Evolutionary conservation across 1,139 yeast species (phyloP).

Genomic region (Eremothecium sinecaudum): DNA sequence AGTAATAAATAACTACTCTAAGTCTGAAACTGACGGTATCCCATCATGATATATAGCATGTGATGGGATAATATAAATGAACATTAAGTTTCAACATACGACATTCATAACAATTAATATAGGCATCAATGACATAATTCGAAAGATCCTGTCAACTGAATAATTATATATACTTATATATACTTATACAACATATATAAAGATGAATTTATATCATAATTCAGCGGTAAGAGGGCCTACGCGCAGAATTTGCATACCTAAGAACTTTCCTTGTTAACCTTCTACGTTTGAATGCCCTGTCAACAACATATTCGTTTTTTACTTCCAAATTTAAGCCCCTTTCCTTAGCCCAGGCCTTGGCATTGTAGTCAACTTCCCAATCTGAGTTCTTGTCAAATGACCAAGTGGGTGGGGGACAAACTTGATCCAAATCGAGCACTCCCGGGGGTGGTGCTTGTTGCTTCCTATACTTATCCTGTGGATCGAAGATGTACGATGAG

Average conservation of each 20-base stretch:
- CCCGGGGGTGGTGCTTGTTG: slow-evolving; percentile 64
- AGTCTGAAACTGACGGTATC: slow-evolving; percentile 49
- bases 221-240: slow-evolving; percentile 23
- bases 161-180: too few relatives aligned
- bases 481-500: slow-evolving; percentile 45
- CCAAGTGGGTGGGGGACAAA: slow-evolving; percentile 70
- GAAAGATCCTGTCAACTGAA: too few relatives aligned
- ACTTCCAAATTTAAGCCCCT: slow-evolving; percentile 44
- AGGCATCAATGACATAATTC: too few relatives aligned
- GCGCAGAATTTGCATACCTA: slow-evolving; percentile 39
- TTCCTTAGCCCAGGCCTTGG: slow-evolving; percentile 44
- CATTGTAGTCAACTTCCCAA: slow-evolving; percentile 60
- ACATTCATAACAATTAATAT: too few relatives aligned
- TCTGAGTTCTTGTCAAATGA: slow-evolving; percentile 48
- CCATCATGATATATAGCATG: slow-evolving; percentile 49
- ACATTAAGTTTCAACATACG: too few relatives aligned
- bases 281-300: slow-evolving; percentile 49
- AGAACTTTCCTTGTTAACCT: slow-evolving; percentile 44
- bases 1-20: slow-evolving; percentile 37
- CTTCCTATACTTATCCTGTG: slow-evolving; percentile 40
- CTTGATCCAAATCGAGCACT: slow-evolving; percentile 43
- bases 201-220: too few relatives aligned
- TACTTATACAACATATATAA: too few relatives aligned
- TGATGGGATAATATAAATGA: too few relatives aligned
- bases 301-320: slow-evolving; percentile 44